A percentile compares a stretch with the other conserved stretches of the same genome.
Conservation (phyloP, 495 filamentous ascomycete species). For the Xylaria venustula region DNA sequence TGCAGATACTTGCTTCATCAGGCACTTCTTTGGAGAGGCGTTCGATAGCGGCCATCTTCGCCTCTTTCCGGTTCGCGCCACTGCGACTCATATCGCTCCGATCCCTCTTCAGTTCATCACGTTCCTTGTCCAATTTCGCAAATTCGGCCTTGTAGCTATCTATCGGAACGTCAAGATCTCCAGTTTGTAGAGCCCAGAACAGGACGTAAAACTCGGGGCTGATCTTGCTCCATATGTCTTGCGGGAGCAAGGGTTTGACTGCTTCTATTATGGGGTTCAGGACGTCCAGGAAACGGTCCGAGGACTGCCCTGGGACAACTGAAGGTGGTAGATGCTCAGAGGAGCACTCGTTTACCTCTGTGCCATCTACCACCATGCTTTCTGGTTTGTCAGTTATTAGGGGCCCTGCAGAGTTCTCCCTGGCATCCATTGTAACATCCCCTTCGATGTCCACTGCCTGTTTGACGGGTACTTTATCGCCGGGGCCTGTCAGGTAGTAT, state of each 20-base stretch:
- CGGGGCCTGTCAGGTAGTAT: conserved; percentile 39
- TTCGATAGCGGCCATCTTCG: conserved; percentile 57
- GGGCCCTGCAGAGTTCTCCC: conserved; percentile 8
- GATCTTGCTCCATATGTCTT: conserved; percentile 62
- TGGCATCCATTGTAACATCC: conserved; percentile 38
- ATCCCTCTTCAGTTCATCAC: conserved; percentile 63
- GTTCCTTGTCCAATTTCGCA: conserved; percentile 57
- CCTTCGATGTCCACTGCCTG: conserved; percentile 38
- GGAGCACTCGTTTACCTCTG: conserved; percentile 24
- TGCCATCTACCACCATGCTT: conserved; percentile 37
- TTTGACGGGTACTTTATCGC: conserved; percentile 29
- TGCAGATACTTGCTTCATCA: conserved; percentile 67
- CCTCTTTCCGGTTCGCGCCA: conserved; percentile 62
- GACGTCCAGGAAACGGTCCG: conserved; percentile 65
- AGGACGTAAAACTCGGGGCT: conserved; percentile 79
- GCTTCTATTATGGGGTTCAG: conserved; percentile 72
- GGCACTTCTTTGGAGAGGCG: conserved; percentile 61
- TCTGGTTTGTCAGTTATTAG: conserved; percentile 31
- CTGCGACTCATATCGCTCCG: conserved; percentile 65
- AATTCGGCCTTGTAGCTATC: conserved; percentile 73
- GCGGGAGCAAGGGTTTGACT: conserved; percentile 60
- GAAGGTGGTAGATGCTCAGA: conserved; percentile 17
- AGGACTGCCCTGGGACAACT: conserved; percentile 31
- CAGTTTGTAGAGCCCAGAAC: conserved; percentile 88
- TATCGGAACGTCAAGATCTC: conserved; percentile 72